Evolutionary conservation across 345 rosid species (phyloP), one percentile per base, ranked within the genome.

Genomic region (Raphanus raphanistrum): DNA sequence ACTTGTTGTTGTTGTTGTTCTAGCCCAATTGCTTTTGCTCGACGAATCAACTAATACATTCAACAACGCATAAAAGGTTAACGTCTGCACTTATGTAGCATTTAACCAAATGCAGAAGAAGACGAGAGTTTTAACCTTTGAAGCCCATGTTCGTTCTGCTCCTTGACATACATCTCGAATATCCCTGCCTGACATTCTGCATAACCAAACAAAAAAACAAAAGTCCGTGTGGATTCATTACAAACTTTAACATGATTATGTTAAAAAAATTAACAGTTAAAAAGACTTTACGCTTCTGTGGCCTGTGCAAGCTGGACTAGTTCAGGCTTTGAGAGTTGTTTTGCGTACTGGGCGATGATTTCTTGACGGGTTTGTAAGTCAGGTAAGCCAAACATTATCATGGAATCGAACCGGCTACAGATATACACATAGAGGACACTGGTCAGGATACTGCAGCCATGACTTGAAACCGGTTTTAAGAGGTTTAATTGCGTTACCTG

Each of bases 61-160:
- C 67, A 59, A 78, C 13, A 33, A 52, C 57, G 65, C 0, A 3
- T 26, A 69, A 50, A 60, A 63, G 9, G 57, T 21, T 33, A 48
- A 41, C 8, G 31, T 10, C 55, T 36, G 6, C 57, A 71, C 38
- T 2, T 6, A 5, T 28, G 3, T 27, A 25, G 7, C 13, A 48
- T 48, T n/a, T n/a, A n/a, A 48, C 55, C 55, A 48, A 48, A 48
- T 48, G 17, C 2, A n/a, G 17, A 15, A n/a, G 17, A 15, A 48
- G 21, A 48, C 48, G 2, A 4, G 57, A n/a, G 29, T 25, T 45
- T 45, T 2, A 45, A 87, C 99, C 96, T 91, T 93, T 17, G 98
- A 93, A 59, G 98, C 99, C 98, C 99, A 90, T 26, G 85, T 77
- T 13, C 99, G 84, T 86, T 95, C 99, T 35, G 98, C 97, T 81